A percentile compares a stretch with the other conserved stretches of the same genome.
Conservation (phyloP, 805 yeast genomes). For the Yarrowia keelungensis region DNA sequence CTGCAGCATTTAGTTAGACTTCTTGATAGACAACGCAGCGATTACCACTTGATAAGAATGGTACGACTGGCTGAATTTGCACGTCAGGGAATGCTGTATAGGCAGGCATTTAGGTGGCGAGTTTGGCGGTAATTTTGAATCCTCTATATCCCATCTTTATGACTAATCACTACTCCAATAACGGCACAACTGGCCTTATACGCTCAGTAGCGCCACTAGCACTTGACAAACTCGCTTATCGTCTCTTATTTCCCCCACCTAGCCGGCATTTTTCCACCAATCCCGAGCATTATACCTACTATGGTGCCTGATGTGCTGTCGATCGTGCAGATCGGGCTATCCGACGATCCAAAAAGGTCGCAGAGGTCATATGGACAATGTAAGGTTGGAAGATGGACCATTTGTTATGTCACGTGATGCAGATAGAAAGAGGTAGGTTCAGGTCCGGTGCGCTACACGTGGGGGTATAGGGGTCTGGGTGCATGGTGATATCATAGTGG, state of each 20-base stretch:
- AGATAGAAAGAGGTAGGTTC: not conserved
- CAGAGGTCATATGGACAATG: not conserved
- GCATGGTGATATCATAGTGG: not conserved
- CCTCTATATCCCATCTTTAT: too few relatives aligned
- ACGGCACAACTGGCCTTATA: not conserved
- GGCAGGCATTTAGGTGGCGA: not conserved
- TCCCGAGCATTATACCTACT: not conserved
- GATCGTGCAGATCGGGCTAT: not conserved
- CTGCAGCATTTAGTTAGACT: constrained; percentile 1
- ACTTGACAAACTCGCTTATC: not conserved
- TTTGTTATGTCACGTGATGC: not conserved
- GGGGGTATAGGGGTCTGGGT: not conserved
- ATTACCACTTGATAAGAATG: constrained; percentile 24
- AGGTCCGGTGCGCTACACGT: not conserved
- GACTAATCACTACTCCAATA: too few relatives aligned
- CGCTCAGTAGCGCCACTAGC: not conserved
- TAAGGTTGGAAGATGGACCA: not conserved
- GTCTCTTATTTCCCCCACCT: constrained; percentile 4
- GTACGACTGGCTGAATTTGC: constrained; percentile 11
- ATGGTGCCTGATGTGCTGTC: constrained; percentile 19
- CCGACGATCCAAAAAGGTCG: not conserved
- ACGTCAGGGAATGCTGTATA: constrained; percentile 8
- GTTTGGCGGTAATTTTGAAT: not conserved
- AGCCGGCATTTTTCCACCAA: constrained; percentile 11
- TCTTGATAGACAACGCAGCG: constrained; percentile 12